phyloP scores from a whole-genome alignment of 192 early-diverging fungal species.

The Mortierella alpina region DNA sequence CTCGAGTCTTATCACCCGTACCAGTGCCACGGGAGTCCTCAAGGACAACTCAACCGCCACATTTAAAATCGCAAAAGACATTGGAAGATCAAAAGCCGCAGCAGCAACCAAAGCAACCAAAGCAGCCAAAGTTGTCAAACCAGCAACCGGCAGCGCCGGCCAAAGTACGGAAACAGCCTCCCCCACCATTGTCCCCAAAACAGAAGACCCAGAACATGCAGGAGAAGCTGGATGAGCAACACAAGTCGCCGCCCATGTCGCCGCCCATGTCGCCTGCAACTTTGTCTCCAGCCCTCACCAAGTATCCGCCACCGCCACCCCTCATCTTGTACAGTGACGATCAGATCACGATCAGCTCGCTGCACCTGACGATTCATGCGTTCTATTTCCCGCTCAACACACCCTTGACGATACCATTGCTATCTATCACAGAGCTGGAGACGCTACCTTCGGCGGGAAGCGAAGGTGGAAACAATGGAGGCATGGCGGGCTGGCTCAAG shows the following conservation, averaged over 20 bases:
- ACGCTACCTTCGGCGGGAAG: slow-evolving; percentile 2
- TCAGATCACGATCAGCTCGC: slow-evolving; percentile 45
- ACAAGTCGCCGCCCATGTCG: slow-evolving; percentile 1
- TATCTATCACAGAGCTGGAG: slow-evolving; percentile 41
- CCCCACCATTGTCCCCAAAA: neutral
- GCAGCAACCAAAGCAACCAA: slow-evolving; percentile 8
- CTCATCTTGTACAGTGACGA: slow-evolving; percentile 48
- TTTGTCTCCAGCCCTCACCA: neutral
- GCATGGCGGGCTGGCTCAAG: slow-evolving; percentile 38
- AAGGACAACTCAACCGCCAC: neutral
- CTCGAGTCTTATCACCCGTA: too few species aligned
- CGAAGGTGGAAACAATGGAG: neutral
- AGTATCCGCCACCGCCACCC: slow-evolving; percentile 44
- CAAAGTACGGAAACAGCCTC: slow-evolving; percentile 8
- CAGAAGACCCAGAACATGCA: neutral
- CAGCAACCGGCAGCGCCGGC: neutral
- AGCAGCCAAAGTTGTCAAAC: neutral
- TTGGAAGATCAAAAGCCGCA: neutral
- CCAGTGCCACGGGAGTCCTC: neutral
- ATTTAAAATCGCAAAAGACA: neutral
- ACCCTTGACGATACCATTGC: slow-evolving; percentile 37
- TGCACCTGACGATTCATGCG: slow-evolving; percentile 48
- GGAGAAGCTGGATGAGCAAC: neutral
- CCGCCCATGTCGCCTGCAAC: neutral
- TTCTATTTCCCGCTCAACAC: slow-evolving; percentile 52